Conservation (phyloP, 208 protist genomes). For the Trypanosoma avium region DNA sequence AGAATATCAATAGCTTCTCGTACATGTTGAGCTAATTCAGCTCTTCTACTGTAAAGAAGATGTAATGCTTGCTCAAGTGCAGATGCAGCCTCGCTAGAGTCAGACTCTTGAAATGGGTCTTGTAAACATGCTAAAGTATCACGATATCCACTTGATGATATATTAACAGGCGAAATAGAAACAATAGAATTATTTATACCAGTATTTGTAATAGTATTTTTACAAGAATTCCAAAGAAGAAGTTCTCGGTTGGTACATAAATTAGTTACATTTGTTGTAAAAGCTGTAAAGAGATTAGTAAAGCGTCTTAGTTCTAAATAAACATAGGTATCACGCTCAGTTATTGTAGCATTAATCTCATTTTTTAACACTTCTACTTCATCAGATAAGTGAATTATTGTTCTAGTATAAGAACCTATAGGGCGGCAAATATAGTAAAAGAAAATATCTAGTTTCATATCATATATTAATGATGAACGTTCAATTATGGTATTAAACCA, state of each 20-base stretch:
- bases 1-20: constrained; percentile 26
- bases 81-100: not conserved
- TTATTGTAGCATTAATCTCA: too few relatives aligned
- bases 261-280: not conserved
- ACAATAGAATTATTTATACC: too few relatives aligned
- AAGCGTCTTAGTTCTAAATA: not conserved
- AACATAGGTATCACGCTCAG: not conserved
- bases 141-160: not conserved
- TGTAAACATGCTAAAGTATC: not conserved
- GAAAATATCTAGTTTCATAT: not conserved
- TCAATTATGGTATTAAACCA: not conserved
- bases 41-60: constrained; percentile 4
- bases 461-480: not conserved
- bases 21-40: constrained; percentile 16
- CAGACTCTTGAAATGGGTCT: not conserved
- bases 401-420: not conserved
- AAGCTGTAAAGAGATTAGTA: not conserved
- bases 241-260: not conserved
- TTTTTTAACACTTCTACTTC: not conserved
- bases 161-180: too few relatives aligned
- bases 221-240: not conserved
- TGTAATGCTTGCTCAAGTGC: constrained; percentile 5
- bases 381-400: too few relatives aligned
- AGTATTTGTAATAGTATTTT: too few relatives aligned
- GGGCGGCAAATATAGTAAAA: not conserved